A percentile compares a stretch with the other conserved stretches of the same genome.
These are phyloP conservation scores for Kurtzmaniella quercitrusa DNA, from an alignment of 1,139 yeast genomes.

Conservation along the genomic window DNA sequence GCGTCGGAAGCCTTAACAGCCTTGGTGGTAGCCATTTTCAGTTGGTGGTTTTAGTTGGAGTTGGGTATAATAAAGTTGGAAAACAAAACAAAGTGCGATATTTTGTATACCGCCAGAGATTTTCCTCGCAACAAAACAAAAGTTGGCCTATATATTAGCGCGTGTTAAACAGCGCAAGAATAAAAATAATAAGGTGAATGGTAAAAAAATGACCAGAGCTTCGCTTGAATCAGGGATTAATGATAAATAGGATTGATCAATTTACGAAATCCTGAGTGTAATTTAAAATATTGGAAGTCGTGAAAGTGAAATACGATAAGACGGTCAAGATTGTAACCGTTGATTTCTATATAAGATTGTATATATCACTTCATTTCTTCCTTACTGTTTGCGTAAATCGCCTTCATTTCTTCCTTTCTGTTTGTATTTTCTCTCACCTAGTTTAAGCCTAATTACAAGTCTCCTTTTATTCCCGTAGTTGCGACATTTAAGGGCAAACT, in stretches of 20 bases:
- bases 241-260: too few species aligned
- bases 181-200: conserved; percentile 1
- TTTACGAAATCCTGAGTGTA: too few species aligned
- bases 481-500: conserved; percentile 57
- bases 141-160: background rate
- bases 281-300: too few species aligned
- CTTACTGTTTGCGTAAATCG: too few species aligned
- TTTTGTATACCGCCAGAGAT: background rate
- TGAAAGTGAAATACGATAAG: too few species aligned
- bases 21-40: conserved; percentile 24
- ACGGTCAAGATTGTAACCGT: too few species aligned
- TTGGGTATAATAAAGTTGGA: background rate
- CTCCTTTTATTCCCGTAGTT: background rate
- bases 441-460: background rate
- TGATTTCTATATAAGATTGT: too few species aligned
- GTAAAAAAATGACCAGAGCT: background rate
- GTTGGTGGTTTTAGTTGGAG: conserved; percentile 11
- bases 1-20: conserved; percentile 24
- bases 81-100: conserved; percentile 2
- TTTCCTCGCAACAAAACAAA: background rate
- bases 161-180: background rate
- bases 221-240: too few species aligned
- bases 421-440: too few species aligned
- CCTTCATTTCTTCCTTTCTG: too few species aligned
- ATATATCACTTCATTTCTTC: too few species aligned